Conservation (phyloP, 78 protist species). For the Anaeramoeba ignava region DNA sequence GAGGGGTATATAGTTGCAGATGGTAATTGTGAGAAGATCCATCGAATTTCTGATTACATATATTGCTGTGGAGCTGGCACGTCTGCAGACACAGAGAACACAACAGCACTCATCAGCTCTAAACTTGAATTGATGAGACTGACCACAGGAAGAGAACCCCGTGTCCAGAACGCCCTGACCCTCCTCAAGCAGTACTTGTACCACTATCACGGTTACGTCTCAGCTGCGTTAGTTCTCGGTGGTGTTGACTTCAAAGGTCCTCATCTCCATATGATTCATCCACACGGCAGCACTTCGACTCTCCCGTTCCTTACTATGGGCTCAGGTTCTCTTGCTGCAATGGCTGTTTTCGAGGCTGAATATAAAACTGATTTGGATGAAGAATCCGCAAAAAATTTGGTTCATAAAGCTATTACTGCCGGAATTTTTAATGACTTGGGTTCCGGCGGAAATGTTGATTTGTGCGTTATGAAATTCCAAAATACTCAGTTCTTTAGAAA, state of each 20-base stretch:
- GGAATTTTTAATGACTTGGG: slow-evolving; percentile 97
- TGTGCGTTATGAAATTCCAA: slow-evolving; percentile 60
- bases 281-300: slow-evolving; percentile 83
- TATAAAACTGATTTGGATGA: slow-evolving; percentile 55
- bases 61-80: slow-evolving; percentile 99
- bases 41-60: slow-evolving; percentile 93
- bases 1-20: slow-evolving; percentile 91
- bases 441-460: slow-evolving; percentile 86
- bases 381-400: slow-evolving; percentile 54
- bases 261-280: slow-evolving; percentile 63
- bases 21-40: slow-evolving; percentile 96
- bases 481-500: slow-evolving; percentile 28
- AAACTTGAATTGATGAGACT: slow-evolving; percentile 47
- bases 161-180: slow-evolving; percentile 78
- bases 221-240: slow-evolving; percentile 93
- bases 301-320: slow-evolving; percentile 97
- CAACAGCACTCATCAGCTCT: slow-evolving; percentile 36
- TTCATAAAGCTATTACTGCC: slow-evolving; percentile 70
- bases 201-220: slow-evolving; percentile 74
- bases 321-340: slow-evolving; percentile 94
- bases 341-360: slow-evolving; percentile 82
- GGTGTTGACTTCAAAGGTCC: slow-evolving; percentile 88
- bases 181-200: slow-evolving; percentile 72
- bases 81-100: slow-evolving; percentile 91
- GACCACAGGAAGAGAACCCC: slow-evolving; percentile 63